phyloP scores from a whole-genome alignment of 164 flowering plant genomes.

The Stephania japonica region DNA sequence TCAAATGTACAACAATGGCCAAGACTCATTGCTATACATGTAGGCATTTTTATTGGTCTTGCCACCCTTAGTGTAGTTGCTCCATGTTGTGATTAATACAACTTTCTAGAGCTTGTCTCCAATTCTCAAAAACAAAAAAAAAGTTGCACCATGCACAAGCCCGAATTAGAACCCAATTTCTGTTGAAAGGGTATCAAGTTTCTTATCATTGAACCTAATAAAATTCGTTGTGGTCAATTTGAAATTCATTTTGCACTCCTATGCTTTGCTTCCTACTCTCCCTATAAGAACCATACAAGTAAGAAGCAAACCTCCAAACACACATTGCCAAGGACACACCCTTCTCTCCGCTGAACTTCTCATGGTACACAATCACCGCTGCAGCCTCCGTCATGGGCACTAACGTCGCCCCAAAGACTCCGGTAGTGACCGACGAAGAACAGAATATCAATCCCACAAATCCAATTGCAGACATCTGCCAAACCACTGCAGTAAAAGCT shows the following conservation, averaged over 20 bases:
- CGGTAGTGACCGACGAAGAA: conserved; percentile 4
- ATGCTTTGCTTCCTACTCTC: conserved; percentile 2
- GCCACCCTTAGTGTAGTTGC: too few species aligned
- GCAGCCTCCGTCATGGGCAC: conserved; percentile 5
- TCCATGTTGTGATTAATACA: too few species aligned
- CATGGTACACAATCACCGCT: conserved; percentile 1
- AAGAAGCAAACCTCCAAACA: conserved; percentile 9
- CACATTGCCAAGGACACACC: conserved; percentile 10
- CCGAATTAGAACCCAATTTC: too few species aligned
- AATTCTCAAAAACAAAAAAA: too few species aligned
- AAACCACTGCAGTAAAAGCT: background rate
- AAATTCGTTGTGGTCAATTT: too few species aligned
- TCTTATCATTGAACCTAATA: too few species aligned
- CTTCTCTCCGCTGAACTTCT: conserved; percentile 13
- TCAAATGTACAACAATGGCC: too few species aligned
- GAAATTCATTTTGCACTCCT: background rate
- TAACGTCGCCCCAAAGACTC: background rate
- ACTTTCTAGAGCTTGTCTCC: too few species aligned
- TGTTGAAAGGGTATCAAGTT: too few species aligned
- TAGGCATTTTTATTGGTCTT: too few species aligned
- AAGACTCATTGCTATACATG: too few species aligned
- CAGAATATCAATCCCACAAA: conserved; percentile 1
- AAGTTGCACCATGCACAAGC: too few species aligned
- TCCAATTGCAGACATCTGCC: background rate
- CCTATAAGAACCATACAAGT: conserved; percentile 8